Conservation (phyloP, 2,329 filamentous ascomycete genomes). For the Aureobasidium sp. region DNA sequence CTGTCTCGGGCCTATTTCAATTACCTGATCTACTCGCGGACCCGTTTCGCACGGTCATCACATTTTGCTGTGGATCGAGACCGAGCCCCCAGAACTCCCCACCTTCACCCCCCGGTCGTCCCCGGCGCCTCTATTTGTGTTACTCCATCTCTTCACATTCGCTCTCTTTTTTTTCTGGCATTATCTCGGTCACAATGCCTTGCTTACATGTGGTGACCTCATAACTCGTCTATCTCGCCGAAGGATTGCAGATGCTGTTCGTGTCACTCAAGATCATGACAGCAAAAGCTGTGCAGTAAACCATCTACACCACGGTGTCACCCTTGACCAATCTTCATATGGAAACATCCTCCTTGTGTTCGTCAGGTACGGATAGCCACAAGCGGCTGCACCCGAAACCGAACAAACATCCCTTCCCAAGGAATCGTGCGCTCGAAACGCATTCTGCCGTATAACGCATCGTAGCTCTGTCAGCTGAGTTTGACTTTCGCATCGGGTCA, state of each 20-base stretch:
- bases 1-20: slow-evolving; percentile 1
- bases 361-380: not conserved
- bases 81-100: not conserved
- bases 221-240: not conserved
- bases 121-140: slow-evolving; percentile 1
- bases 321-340: not conserved
- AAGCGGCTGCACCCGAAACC: not conserved
- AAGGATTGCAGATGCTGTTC: not conserved
- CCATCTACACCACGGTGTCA: not conserved
- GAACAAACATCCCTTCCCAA: no score
- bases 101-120: not conserved
- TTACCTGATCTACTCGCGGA: not conserved
- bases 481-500: not conserved
- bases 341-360: not conserved
- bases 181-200: slow-evolving; percentile 1
- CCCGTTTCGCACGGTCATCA: not conserved
- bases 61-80: not conserved
- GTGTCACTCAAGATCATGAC: not conserved
- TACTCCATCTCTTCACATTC: not conserved
- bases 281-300: not conserved
- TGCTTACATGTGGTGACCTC: slow-evolving; percentile 1
- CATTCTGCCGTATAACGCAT: not conserved
- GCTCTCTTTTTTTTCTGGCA: not conserved
- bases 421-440: not conserved
- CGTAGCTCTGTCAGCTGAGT: not conserved